Evolutionary conservation across 2,329 filamentous ascomycete genomes (phyloP).

Genomic region (Plenodomus biglobosus): DNA sequence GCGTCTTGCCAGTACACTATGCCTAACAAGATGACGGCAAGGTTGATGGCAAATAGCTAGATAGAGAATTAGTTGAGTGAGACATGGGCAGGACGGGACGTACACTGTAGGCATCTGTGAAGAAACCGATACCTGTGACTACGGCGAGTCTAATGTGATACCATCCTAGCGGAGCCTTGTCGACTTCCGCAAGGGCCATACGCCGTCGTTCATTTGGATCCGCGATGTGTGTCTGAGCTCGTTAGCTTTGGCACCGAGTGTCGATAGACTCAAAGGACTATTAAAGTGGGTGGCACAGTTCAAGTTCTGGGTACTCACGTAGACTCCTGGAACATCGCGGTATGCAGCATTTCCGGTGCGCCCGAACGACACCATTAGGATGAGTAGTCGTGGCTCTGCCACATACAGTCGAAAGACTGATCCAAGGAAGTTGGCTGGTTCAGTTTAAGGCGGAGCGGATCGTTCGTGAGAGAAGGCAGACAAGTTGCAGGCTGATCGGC

Average conservation of each 20-base stretch:
- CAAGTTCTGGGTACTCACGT: slow-evolving; percentile 26
- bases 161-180: slow-evolving; percentile 48
- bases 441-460: slow-evolving; percentile 4
- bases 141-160: slow-evolving; percentile 77
- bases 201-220: slow-evolving; percentile 42
- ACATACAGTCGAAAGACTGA: slow-evolving; percentile 1
- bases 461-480: slow-evolving; percentile 7
- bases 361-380: slow-evolving; percentile 31
- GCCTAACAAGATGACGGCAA: slow-evolving; percentile 66
- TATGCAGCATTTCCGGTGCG: slow-evolving; percentile 36
- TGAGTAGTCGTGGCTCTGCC: slow-evolving; percentile 2
- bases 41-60: slow-evolving; percentile 60
- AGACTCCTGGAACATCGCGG: slow-evolving; percentile 35
- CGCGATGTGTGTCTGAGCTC: slow-evolving; percentile 29
- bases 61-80: neutral
- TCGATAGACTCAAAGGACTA: no score
- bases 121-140: slow-evolving; percentile 84
- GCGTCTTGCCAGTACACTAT: slow-evolving; percentile 69
- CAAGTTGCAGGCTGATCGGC: slow-evolving; percentile 7
- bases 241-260: slow-evolving; percentile 11
- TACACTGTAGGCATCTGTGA: slow-evolving; percentile 73
- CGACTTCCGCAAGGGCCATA: slow-evolving; percentile 41
- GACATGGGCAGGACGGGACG: neutral
- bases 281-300: no score
- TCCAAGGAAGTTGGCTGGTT: neutral